Evolutionary conservation across 108 stramenopile genomes (phyloP).

Genomic region (Aurantiochytrium sp.): DNA sequence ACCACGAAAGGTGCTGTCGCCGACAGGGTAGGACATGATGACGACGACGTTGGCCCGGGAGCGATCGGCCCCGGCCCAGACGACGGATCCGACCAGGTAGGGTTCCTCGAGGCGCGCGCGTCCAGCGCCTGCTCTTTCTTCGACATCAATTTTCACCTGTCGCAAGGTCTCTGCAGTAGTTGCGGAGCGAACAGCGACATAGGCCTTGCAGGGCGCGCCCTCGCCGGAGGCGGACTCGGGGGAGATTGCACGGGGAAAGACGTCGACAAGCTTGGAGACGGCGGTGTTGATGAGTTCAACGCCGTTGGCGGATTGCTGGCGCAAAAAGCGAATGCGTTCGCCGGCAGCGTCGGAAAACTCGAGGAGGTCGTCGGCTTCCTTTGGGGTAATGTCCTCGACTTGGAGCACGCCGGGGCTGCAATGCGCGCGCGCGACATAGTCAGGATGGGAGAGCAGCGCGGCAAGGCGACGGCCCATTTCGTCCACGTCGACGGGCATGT

Average conservation of each 20-base stretch:
- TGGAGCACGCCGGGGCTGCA: background rate
- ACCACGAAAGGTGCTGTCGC: background rate
- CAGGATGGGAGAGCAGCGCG: background rate
- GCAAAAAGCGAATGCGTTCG: background rate
- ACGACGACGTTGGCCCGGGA: background rate
- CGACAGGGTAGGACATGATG: background rate
- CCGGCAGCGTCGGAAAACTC: background rate
- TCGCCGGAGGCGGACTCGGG: background rate
- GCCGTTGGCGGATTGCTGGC: background rate
- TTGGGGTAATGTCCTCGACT: background rate
- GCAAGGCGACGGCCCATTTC: background rate
- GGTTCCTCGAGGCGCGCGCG: background rate
- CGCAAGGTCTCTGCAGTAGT: background rate
- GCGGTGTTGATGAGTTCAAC: background rate
- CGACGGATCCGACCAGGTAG: background rate
- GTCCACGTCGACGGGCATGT: background rate
- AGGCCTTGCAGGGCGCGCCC: background rate
- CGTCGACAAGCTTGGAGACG: background rate
- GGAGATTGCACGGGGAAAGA: background rate
- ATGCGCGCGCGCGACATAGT: background rate
- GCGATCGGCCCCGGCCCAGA: background rate
- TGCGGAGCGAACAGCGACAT: background rate
- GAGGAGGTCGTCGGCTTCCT: background rate
- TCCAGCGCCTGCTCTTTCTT: too few species aligned
- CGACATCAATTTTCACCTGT: background rate